Evolutionary conservation across 129 eudicot species (phyloP).

Genomic region (sunflower (Helianthus annuus)): DNA sequence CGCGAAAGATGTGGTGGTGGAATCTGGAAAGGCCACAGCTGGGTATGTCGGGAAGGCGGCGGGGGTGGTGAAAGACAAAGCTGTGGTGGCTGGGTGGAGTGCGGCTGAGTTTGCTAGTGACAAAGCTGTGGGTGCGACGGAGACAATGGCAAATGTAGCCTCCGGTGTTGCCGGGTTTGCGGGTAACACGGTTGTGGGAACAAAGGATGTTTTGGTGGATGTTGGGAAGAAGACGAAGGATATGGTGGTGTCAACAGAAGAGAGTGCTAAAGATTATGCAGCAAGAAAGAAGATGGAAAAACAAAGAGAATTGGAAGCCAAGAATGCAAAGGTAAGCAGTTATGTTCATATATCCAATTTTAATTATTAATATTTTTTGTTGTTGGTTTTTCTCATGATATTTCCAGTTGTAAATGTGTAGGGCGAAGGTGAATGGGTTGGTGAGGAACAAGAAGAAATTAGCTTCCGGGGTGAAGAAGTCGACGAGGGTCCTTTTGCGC

Average conservation of each 20-base stretch:
- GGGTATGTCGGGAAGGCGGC: conserved; percentile 64
- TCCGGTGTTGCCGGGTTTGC: conserved; percentile 56
- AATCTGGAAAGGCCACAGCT: conserved; percentile 52
- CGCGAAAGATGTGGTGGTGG: conserved; percentile 50
- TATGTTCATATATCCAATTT: not conserved
- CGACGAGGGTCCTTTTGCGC: not conserved
- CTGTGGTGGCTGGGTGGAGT: conserved; percentile 58
- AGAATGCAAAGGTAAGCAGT: conserved; percentile 38
- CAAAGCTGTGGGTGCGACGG: conserved; percentile 56
- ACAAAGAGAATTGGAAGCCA: conserved; percentile 42
- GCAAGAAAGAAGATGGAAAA: conserved; percentile 73
- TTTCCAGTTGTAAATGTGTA: conserved; percentile 14
- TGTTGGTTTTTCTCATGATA: not conserved
- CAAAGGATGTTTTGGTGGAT: conserved; percentile 50
- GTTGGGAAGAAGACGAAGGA: conserved; percentile 53
- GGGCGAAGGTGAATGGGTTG: conserved; percentile 20
- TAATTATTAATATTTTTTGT: no score
- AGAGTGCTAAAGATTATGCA: conserved; percentile 59
- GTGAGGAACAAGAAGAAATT: conserved; percentile 2
- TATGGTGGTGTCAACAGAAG: conserved; percentile 57
- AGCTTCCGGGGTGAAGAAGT: not conserved
- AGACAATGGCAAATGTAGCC: conserved; percentile 47
- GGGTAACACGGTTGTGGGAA: conserved; percentile 41
- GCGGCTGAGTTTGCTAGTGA: conserved; percentile 49
- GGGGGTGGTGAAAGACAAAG: conserved; percentile 49